Base-by-base conservation (phyloP, 2,329 filamentous ascomycete species). In the Phaeosphaeria sp. region DNA sequence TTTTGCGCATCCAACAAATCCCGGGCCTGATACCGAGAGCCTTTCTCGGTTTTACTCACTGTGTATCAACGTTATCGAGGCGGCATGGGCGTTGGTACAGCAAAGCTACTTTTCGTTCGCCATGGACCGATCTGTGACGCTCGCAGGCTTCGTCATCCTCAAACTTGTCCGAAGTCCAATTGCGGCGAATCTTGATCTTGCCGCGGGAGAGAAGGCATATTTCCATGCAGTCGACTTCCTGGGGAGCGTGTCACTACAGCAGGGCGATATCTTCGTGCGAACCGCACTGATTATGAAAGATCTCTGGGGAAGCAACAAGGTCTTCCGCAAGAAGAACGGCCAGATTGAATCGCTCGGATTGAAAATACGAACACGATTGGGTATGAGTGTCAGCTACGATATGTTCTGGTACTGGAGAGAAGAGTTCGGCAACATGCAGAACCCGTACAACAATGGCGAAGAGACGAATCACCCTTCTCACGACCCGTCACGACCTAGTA, bases 321-420 rank as follows among this genome's bases (percentile, higher is more conserved):
- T 73, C 2, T 77, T 77, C 51, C 66, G 66, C 13, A 66, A 68
- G 46, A 71, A 68, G 54, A 70, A 76, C 36, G 74, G 74, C 6
- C 66, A 60, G 18, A 44, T 74, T 6, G 74, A 77, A 48, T 69
- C 69, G 40, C 60, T 77, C 1, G 69, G 69, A 7, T 54, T 77
- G 20, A 62, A 73, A 36, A 49, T 77, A 27, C 60, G 74, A 45
- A 76, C 72, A 9, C 55, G 74, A 47, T 59, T 77, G 15, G 74
- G 71, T 49, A 77, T 77, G 74, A 76, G 73, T 50, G 66, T 77
- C 17, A 74, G 67, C 43, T 77, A 76, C 46, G 74, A 77, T 49
- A 76, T 76, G 73, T 76, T 77, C 57, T 77, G 74, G 74, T 77
- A 76, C 47, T 77, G 74, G 74, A 61, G 74, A 50, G 74, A 75